Evolutionary conservation across 495 filamentous ascomycete species (phyloP), one percentile per base, ranked within the genome.

Genomic region (Beverwykella pulmonaria): DNA sequence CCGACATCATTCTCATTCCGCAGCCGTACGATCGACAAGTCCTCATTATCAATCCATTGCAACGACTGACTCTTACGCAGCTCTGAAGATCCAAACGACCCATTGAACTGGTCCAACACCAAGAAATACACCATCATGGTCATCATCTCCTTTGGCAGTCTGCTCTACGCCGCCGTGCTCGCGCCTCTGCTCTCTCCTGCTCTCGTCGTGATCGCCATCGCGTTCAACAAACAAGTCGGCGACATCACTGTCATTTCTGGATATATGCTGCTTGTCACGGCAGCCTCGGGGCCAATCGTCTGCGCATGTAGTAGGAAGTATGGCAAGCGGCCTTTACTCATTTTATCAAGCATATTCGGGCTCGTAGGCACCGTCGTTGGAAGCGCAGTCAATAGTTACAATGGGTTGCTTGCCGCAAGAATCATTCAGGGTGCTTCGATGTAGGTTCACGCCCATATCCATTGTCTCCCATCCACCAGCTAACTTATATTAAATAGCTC

Each of bases 71-170:
- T 1, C 9, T 27, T 25, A 1, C 4, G 53, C 23, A 69, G 66
- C n/a, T 71, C 68, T 6, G 68, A 71, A 22, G 68, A 71, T 26
- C 68, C 68, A 22, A 71, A 71, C 44, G 68, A 71, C 36, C 68
- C 68, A 0, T 48, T 71, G 1, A 71, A 71, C 27, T 71, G 68
- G 68, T 44, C 68, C 8, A 26, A 46, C n/a, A 44, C 46, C 1
- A 67, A 64, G 64, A 67, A 68, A 36, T 34, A 34, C 14, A 25
- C 46, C n/a, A 30, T 71, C 50, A 60, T 68, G 22, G 1, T 41
- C 25, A 68, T 64, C 52, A 61, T 68, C 29, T 36, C 36, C 1
- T 68, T 57, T 34, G 68, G 68, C 8, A 19, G 58, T 1, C 34
- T 48, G 2, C 36, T 71, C 30, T 64, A 62, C 27, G 68, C 68